Evolutionary conservation across 2,329 filamentous ascomycete genomes (phyloP).

Genomic region (Aspergillus clavatus): DNA sequence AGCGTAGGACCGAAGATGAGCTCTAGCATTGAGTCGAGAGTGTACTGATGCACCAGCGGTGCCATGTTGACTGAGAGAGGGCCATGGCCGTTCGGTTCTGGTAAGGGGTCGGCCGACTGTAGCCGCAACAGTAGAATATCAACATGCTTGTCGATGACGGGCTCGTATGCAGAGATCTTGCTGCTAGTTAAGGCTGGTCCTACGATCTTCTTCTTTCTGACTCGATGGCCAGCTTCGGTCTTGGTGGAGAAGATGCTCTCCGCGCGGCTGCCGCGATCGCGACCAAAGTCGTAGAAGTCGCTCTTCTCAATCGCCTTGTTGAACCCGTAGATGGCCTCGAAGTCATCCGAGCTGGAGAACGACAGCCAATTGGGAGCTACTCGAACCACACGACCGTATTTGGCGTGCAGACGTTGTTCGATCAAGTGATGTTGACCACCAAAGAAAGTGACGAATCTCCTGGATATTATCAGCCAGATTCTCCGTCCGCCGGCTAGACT

Average conservation of each 20-base stretch:
- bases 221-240: conserved; percentile 11
- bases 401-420: conserved; percentile 14
- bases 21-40: conserved; percentile 14
- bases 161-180: conserved; percentile 10
- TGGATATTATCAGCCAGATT: neutral
- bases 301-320: conserved; percentile 17
- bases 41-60: conserved; percentile 10
- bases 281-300: conserved; percentile 15
- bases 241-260: conserved; percentile 14
- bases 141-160: conserved; percentile 12
- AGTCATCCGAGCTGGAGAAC: conserved; percentile 11
- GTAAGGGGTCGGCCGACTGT: neutral
- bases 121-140: conserved; percentile 8
- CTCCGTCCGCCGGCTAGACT: too few species aligned
- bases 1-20: conserved; percentile 13
- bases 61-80: conserved; percentile 10
- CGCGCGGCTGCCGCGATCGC: neutral
- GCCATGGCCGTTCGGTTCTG: neutral
- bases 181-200: conserved; percentile 10
- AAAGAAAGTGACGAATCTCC: conserved; percentile 12
- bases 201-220: conserved; percentile 12
- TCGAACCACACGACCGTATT: conserved; percentile 14
- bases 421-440: conserved; percentile 11
- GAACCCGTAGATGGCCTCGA: conserved; percentile 17
- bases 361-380: conserved; percentile 19